Evolutionary conservation across 768 basidiomycete species (phyloP), one percentile per base, ranked within the genome.

Genomic region (Collybia mongolica): DNA sequence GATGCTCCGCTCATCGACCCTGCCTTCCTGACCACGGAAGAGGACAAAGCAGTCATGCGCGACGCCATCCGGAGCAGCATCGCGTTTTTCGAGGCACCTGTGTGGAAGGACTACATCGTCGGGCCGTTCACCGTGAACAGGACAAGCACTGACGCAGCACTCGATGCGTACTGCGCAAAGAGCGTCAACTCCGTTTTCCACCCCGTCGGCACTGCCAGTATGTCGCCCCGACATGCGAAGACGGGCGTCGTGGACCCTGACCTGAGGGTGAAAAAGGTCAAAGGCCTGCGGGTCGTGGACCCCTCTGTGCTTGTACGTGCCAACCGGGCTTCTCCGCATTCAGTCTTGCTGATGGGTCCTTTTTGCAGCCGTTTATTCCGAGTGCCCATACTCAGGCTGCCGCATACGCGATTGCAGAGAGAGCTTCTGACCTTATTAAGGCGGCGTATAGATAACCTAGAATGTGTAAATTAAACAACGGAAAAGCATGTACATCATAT

Each of bases 1-100:
- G 67, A 65, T 39, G 44, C 62, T 32, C 77, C 79, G 1, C 37
- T 63, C 18, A 77, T 81, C 60, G 72, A 81, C 56, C 74, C 76
- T 0, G 72, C 71, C 44, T 73, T 77, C 61, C 65, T 73, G 9
- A 56, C 32, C 17, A 56, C 54, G 6, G 47, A 47, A 12, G 58
- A 59, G 38, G 66, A 66, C 54, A 53, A 63, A n/a, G 48, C 54
- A 18, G 58, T 52, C 38, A 65, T 66, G 54, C 48, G 49, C 9
- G 47, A 63, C 18, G 65, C 55, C 11, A 46, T 67, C 44, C 56
- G 60, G 29, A 51, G 51, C 17, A 54, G 28, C 12, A 46, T 42
- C 15, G 40, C 35, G 19, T 60, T 67, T 37, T 18, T 59, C 3
- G 20, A 39, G 17, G 51, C 48, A 9, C 40, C 59, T 11, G 48